Percentiles rank a stretch among this genome's conserved stretches.
Conservation (phyloP, 1,284 basidiomycete species). For the Rhodotorula sp. region DNA sequence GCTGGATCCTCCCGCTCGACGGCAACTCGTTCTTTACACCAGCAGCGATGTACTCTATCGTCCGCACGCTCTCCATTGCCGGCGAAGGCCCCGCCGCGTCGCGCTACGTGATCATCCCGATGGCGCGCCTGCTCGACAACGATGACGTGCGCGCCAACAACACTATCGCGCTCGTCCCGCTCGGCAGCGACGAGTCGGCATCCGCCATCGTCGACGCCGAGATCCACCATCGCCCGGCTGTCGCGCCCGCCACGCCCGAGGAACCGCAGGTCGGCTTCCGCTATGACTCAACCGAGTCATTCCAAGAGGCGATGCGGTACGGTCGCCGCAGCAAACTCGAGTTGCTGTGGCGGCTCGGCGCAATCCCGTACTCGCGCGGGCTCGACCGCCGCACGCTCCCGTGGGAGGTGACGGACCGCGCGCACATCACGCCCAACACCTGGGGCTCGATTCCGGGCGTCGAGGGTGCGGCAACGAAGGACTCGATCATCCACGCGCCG, state of each 20-base stretch:
- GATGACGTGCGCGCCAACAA: conserved; percentile 41
- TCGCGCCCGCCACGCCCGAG: conserved; percentile 45
- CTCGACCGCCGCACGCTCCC: conserved; percentile 45
- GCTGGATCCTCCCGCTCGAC: conserved; percentile 50
- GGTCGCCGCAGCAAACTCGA: conserved; percentile 49
- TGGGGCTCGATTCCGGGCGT: conserved; percentile 46
- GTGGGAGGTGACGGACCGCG: conserved; percentile 46
- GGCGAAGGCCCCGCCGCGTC: conserved; percentile 41
- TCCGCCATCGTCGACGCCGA: conserved; percentile 34
- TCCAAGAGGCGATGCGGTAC: conserved; percentile 49
- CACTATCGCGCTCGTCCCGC: conserved; percentile 36
- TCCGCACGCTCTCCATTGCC: conserved; percentile 40
- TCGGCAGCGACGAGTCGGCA: conserved; percentile 27
- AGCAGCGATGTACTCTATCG: conserved; percentile 45
- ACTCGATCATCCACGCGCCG: conserved; percentile 34
- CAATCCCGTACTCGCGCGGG: conserved; percentile 45
- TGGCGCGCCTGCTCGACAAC: conserved; percentile 48
- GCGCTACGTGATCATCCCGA: conserved; percentile 47
- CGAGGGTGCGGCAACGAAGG: conserved; percentile 20
- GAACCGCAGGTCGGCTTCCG: conserved; percentile 51
- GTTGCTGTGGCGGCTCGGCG: conserved; percentile 49
- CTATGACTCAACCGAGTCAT: conserved; percentile 47
- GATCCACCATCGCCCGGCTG: conserved; percentile 27
- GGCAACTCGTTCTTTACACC: conserved; percentile 50
- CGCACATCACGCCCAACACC: conserved; percentile 43